Evolutionary conservation across 768 basidiomycete genomes (phyloP), one percentile per base, ranked within the genome.

Genomic region (Mycena haematopus): DNA sequence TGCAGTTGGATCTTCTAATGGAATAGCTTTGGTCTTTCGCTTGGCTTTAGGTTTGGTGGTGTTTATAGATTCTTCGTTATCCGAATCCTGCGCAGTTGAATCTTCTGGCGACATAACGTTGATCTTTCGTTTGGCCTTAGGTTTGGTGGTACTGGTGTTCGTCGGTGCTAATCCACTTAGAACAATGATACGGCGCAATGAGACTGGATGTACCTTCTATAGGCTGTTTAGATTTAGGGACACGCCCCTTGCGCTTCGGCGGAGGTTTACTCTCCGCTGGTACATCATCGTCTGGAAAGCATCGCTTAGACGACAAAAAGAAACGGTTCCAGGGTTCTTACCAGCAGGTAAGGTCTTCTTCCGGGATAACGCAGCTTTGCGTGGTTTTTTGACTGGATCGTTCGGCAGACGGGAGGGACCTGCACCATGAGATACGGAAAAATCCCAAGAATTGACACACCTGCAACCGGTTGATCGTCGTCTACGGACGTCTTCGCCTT

Each of bases 191-290:
- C 15, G n/a, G 29, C 29, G 9, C 29, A 21, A 5, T 17, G 38
- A 3, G 8, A 54, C 9, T 15, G 24, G 25, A 21, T 14, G 38
- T 49, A 59, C 56, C 52, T 54, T 62, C 36, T 31, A 51, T 58
- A 58, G 62, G 25, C 29, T 54, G 62, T 53, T 56, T 58, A 24
- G 54, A 54, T 46, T 58, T 58, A 19, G 60, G 19, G 22, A 38
- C 21, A 27, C 65, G 60, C 9, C 65, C 57, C 46, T 56, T 66
- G 54, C 56, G 62, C 19, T 63, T 63, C 17, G 62, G 57, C 0
- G 40, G 46, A 24, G 61, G 24, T 4, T 60, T 46, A 33, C 22
- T 42, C 40, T 50, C 50, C 21, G 22, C 11, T 3, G n/a, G 35
- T 19, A 51, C 33, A 35, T 60, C 53, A 7, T 36, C 55, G 38